A percentile compares a stretch with the other conserved stretches of the same genome.
phyloP scores from a whole-genome alignment of 148 eudicot genomes.

The Cornus controversa region DNA sequence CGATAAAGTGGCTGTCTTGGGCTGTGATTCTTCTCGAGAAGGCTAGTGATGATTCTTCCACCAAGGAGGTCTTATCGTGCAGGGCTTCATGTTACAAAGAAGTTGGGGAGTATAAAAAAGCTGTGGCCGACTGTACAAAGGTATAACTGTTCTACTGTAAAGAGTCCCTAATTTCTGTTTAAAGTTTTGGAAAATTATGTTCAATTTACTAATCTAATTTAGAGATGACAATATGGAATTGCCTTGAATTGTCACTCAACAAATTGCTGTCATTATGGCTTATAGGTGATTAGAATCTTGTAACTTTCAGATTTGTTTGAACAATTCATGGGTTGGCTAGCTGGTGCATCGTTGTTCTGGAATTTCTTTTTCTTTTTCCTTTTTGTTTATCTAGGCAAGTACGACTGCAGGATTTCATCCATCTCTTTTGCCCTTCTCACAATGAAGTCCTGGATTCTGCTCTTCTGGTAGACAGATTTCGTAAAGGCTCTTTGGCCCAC shows the following conservation, averaged over 20 bases:
- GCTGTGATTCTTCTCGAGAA: constrained; percentile 77
- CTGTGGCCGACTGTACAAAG: constrained; percentile 97
- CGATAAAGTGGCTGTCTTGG: constrained; percentile 99
- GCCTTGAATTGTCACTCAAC: neutral
- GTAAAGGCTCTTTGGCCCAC: neutral
- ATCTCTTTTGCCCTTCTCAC: neutral
- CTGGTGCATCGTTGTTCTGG: no score
- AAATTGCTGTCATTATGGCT: neutral
- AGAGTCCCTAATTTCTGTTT: neutral
- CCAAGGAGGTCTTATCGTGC: constrained; percentile 64
- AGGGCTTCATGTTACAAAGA: constrained; percentile 96
- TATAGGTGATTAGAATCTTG: neutral
- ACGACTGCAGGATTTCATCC: no score
- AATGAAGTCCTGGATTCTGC: neutral
- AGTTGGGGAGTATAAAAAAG: constrained; percentile 97
- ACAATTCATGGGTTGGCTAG: neutral
- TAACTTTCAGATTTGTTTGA: neutral
- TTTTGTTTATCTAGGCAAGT: no score
- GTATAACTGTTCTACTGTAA: constrained; percentile 27
- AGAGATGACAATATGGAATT: neutral
- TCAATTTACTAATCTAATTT: neutral
- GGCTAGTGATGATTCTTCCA: constrained; percentile 52
- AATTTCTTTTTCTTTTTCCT: no score
- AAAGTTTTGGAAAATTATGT: neutral
- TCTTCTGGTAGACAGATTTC: neutral